Base-by-base conservation (phyloP, 1,284 basidiomycete genomes). In the Ceratobasidium sp. region DNA sequence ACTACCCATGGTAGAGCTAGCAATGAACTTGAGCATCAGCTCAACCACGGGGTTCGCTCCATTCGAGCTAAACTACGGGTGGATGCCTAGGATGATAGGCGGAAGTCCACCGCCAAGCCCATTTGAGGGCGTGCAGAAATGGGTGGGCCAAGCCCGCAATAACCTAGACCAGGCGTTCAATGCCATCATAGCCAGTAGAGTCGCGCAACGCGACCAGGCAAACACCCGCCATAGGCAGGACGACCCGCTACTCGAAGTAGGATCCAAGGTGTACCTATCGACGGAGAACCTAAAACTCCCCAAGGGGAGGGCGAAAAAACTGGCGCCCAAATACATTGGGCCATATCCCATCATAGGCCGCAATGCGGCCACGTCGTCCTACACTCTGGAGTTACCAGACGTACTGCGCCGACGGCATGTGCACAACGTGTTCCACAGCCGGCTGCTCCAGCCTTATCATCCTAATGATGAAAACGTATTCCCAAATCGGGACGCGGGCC, bases 1-100 rank as follows among this genome's bases (percentile, higher is more conserved):
- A 47, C 59, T 84, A 81, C 82, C 83, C 0, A 77, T 78, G 0
- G 81, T 84, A 14, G 82, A 84, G 74, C 82, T 82, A 73, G 80
- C 80, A 3, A 75, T 83, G 30, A 80, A 80, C 66, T 66, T 54
- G 6, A 76, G 80, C 6, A 72, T 79, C 0, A 80, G 73, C 43
- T 78, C 75, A 1, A 73, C 77, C 21, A 81, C 78, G 8, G 77
- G 79, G 1, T 83, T 79, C 63, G 76, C 81, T 0, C 82, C 81
- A 0, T 85, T 83, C 75, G 77, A 75, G 28, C 71, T 83, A 41
- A 80, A 82, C 72, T 73, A 67, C 52, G 78, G 80, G 13, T 69
- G 78, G 55, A 82, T 81, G 0, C 26, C 79, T 18, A 71, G 23
- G 1, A 58, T 78, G 0, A 75, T 82, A 73, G 73, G 82, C 0